Percentiles rank a stretch among this genome's conserved stretches.
Conservation (phyloP, 2,329 filamentous ascomycete genomes). For the Akanthomyces dipterigenus region DNA sequence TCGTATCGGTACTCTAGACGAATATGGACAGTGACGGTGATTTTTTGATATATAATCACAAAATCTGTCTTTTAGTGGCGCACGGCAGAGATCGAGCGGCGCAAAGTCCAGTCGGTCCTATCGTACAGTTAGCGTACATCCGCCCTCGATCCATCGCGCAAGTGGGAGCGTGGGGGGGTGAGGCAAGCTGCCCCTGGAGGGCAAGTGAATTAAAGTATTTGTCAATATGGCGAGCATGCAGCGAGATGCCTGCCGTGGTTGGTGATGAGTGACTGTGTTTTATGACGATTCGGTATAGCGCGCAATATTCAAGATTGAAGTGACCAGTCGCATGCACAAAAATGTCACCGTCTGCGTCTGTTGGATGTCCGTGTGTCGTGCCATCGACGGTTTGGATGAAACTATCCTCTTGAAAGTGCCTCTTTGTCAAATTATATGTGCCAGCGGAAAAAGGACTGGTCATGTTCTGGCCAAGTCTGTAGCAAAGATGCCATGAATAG, state of each 20-base stretch:
- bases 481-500: too few species aligned
- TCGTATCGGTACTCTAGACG: background rate
- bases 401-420: too few species aligned
- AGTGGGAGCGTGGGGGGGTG: background rate
- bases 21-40: background rate
- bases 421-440: too few species aligned
- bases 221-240: too few species aligned
- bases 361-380: background rate
- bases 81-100: background rate
- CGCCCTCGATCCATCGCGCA: background rate
- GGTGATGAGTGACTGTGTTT: too few species aligned
- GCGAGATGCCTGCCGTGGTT: too few species aligned
- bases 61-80: background rate
- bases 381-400: background rate
- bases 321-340: background rate
- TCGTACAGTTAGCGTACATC: background rate
- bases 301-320: background rate
- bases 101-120: background rate
- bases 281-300: too few species aligned
- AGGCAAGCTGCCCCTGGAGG: too few species aligned
- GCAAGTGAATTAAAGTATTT: background rate
- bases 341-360: background rate
- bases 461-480: too few species aligned
- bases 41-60: background rate
- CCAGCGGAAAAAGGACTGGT: too few species aligned